phyloP scores from a whole-genome alignment of 176 grass and related monocot species.

The Thinopyrum elongatum region DNA sequence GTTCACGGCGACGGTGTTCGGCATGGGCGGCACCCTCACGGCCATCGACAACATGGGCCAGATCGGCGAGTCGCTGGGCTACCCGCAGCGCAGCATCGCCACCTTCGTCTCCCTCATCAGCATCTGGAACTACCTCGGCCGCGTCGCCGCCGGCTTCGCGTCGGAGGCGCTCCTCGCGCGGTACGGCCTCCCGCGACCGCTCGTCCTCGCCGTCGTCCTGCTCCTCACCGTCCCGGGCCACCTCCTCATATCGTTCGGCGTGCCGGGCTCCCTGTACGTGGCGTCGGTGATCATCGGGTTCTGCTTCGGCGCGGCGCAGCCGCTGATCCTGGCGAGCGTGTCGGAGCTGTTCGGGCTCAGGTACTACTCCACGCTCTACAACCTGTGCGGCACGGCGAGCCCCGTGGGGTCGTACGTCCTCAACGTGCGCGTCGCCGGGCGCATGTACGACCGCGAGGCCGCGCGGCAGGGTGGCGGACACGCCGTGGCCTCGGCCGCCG shows the following conservation, averaged over 20 bases:
- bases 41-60: conserved; percentile 60
- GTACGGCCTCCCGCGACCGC: background rate
- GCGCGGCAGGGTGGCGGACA: background rate
- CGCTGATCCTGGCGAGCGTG: conserved; percentile 23
- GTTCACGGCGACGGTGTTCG: conserved; percentile 30
- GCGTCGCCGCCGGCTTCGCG: conserved; percentile 30
- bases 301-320: conserved; percentile 88
- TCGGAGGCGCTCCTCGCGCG: conserved; percentile 27
- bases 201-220: background rate
- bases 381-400: background rate
- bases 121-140: conserved; percentile 53
- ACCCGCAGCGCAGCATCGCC: conserved; percentile 23
- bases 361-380: conserved; percentile 7
- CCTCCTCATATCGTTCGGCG: background rate
- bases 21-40: conserved; percentile 48
- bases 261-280: background rate
- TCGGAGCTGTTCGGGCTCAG: background rate
- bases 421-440: conserved; percentile 50
- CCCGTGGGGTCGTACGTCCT: conserved; percentile 48
- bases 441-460: conserved; percentile 17
- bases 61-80: conserved; percentile 43
- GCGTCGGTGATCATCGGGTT: conserved; percentile 21
- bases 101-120: conserved; percentile 56
- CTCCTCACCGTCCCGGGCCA: background rate
- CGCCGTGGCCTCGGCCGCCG: background rate